Base-by-base conservation (phyloP, 2,329 filamentous ascomycete genomes). In the Fusarium verrucosum region DNA sequence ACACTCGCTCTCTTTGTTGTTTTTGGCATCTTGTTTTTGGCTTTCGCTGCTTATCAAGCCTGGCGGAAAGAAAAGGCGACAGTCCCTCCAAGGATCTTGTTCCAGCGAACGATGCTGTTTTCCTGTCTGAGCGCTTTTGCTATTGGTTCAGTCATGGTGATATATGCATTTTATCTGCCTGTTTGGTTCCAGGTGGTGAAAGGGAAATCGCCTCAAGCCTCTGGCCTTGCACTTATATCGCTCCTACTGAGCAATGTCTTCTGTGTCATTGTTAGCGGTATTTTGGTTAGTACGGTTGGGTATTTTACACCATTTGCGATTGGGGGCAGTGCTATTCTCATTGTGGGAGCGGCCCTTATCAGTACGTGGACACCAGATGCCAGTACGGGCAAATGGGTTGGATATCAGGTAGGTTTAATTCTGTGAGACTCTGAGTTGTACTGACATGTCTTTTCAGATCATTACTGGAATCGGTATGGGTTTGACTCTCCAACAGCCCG, bases 121-220 rank as follows among this genome's bases (percentile, higher is more conserved):
- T 30, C 54, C 0, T 58, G 47, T 4, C 19, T 64, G 0, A 43
- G 45, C 2, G 37, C 45, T 0, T 28, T 64, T 3, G 23, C 38
- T 0, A 19, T 47, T 4, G 40, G 61, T 2, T 60, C 54, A 1
- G 36, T 55, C 2, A 9, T 64, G 7, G 60, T 64, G 0, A 37
- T 64, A 0, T 64, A 55, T 35, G 7, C 60, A 1, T 64, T 64
- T 8, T 64, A 64, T 4, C 37, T 64, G 2, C 61, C 61, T 0
- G 33, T 64, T 0, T 64, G 61, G 61, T 60, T 64, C 11, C 61
- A 64, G 11, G 47, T 64, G 3, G 49, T 64, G 1, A 52, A 64
- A 1, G 54, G 61, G 0, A 63, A 59, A 3, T 59, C 59, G 0
- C 32, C 61, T 0, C 20, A 64, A 1, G 35, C 50, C 3, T 63